phyloP scores from a whole-genome alignment of 2,329 filamentous ascomycete species.

The Alternaria arbusti region DNA sequence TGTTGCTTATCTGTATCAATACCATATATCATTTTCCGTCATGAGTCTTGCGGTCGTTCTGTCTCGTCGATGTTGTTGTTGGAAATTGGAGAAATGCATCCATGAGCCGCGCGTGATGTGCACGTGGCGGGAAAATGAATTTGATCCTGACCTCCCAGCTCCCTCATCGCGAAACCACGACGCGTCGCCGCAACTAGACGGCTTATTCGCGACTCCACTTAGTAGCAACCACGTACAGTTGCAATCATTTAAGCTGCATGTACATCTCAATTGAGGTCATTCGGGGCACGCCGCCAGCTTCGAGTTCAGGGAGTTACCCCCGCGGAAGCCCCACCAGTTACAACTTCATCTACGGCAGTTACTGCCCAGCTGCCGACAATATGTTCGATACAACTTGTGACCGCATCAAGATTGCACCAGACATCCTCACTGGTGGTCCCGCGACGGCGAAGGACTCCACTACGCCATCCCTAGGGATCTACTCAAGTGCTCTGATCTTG shows the following conservation, averaged over 20 bases:
- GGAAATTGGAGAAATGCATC: background rate
- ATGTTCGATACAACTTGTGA: background rate
- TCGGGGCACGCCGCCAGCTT: background rate
- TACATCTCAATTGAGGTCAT: background rate
- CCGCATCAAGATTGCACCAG: background rate
- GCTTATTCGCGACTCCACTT: background rate
- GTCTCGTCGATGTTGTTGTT: background rate
- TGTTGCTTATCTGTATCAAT: background rate
- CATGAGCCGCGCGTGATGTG: background rate
- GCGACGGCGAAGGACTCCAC: background rate
- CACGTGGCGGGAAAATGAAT: background rate
- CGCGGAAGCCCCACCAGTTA: conserved; percentile 7
- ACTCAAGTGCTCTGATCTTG: background rate
- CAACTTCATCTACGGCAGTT: conserved; percentile 10
- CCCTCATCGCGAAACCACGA: background rate
- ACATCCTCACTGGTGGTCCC: background rate
- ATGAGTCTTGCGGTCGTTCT: background rate
- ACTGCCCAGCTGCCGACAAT: conserved; percentile 7
- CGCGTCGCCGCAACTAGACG: background rate
- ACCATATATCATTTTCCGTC: background rate
- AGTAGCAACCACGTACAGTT: background rate
- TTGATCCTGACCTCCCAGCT: background rate
- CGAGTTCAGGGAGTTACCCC: background rate
- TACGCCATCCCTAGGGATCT: background rate
- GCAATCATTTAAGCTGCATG: background rate